Conservation (phyloP, 306 rosid genomes). For the Lathyrus oleraceus region DNA sequence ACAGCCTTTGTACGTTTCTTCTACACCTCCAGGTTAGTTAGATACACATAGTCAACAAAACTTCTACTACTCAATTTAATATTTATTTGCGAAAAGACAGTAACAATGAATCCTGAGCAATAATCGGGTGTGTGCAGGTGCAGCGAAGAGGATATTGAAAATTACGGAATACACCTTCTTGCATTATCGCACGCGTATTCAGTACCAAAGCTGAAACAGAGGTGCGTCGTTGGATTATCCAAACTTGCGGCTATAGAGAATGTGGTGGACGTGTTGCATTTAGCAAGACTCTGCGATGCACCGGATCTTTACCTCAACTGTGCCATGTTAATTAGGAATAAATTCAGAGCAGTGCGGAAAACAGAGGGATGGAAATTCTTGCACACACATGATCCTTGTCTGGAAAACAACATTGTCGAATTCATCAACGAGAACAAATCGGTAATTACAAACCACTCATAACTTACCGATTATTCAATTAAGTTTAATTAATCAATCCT, state of each 20-base stretch:
- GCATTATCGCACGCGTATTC: conserved; percentile 73
- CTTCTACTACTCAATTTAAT: too few relatives aligned
- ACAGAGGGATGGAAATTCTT: conserved; percentile 88
- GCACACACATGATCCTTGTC: conserved; percentile 64
- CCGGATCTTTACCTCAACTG: conserved; percentile 77
- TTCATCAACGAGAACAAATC: conserved; percentile 59
- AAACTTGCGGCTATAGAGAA: conserved; percentile 55
- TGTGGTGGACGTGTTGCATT: conserved; percentile 81
- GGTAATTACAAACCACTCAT: too few relatives aligned
- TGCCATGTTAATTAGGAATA: conserved; percentile 45
- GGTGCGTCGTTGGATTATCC: conserved; percentile 50
- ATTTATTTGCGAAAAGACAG: too few relatives aligned
- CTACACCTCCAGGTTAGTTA: conserved; percentile 64
- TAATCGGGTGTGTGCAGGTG: conserved; percentile 50
- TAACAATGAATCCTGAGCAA: not conserved
- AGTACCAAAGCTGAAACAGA: conserved; percentile 60
- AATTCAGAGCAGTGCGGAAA: conserved; percentile 53
- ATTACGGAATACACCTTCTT: conserved; percentile 71
- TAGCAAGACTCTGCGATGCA: conserved; percentile 79
- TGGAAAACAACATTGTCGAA: conserved; percentile 60
- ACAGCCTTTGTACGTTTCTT: conserved; percentile 64
- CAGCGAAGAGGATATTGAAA: conserved; percentile 56
- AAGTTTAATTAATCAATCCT: not conserved
- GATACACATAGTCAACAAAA: too few relatives aligned
- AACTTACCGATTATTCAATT: not conserved